Conservation (phyloP, 306 rosid genomes). For the Fagus crenata region DNA sequence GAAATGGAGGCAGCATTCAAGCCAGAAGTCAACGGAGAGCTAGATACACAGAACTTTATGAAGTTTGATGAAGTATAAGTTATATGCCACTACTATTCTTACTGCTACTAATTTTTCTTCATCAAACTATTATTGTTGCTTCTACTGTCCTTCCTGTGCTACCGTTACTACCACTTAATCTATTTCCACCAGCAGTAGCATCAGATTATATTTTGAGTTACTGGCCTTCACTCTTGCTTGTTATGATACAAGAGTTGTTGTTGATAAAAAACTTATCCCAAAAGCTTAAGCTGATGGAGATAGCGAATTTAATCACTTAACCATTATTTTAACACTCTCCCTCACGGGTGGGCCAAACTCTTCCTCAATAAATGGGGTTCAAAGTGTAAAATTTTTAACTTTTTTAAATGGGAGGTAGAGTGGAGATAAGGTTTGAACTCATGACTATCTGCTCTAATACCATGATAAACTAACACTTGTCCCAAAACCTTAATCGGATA, state of each 20-base stretch:
- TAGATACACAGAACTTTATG: conserved; percentile 99
- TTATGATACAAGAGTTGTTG: conserved; percentile 19
- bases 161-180: neutral
- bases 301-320: too few relatives aligned
- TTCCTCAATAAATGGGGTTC: too few relatives aligned
- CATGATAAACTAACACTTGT: too few relatives aligned
- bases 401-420: too few relatives aligned
- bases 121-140: neutral
- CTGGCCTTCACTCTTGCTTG: conserved; percentile 9
- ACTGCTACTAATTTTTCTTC: neutral
- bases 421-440: too few relatives aligned
- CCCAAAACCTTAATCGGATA: too few relatives aligned
- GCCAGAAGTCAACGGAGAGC: conserved; percentile 94
- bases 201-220: conserved; percentile 4
- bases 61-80: conserved; percentile 89
- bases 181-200: neutral
- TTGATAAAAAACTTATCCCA: neutral
- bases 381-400: too few relatives aligned
- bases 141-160: neutral
- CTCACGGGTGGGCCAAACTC: too few relatives aligned
- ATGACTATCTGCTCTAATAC: too few relatives aligned
- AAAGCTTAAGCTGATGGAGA: too few relatives aligned
- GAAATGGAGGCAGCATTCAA: conserved; percentile 97
- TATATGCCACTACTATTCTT: conserved; percentile 18
- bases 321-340: too few relatives aligned